Percentiles rank a stretch among this genome's conserved stretches.
Evolutionary conservation across 2,329 filamentous ascomycete genomes (phyloP).

Genomic region (Penicillium occitanis): DNA sequence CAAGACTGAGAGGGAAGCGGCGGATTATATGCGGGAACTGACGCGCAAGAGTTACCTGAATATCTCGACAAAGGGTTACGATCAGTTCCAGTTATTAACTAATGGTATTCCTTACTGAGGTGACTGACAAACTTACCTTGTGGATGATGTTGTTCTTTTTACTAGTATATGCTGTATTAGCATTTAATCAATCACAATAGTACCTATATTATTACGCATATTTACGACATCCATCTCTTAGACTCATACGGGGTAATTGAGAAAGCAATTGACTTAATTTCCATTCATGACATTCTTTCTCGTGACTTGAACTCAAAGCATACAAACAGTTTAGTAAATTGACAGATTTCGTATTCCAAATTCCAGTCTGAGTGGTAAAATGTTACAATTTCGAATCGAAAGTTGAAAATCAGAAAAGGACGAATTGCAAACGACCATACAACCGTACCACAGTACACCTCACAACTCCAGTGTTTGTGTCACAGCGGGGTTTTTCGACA

Average conservation of each 20-base stretch:
- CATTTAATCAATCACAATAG: neutral
- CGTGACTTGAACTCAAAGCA: neutral
- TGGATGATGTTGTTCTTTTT: neutral
- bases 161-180: neutral
- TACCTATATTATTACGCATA: neutral
- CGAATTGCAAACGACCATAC: neutral
- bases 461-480: slow-evolving; percentile 4
- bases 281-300: neutral
- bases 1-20: slow-evolving; percentile 86
- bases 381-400: neutral
- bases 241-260: neutral
- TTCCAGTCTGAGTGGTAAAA: neutral
- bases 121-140: neutral
- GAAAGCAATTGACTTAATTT: neutral
- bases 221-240: too few relatives aligned
- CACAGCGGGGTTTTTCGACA: neutral
- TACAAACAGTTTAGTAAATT: neutral
- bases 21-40: slow-evolving; percentile 86
- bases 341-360: neutral
- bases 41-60: slow-evolving; percentile 88
- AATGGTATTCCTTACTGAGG: slow-evolving; percentile 90
- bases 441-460: neutral
- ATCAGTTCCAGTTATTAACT: slow-evolving; percentile 95
- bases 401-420: neutral
- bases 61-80: slow-evolving; percentile 91